Conservation (phyloP, 2,329 filamentous ascomycete species). For the Pestalotiopsis sp. region DNA sequence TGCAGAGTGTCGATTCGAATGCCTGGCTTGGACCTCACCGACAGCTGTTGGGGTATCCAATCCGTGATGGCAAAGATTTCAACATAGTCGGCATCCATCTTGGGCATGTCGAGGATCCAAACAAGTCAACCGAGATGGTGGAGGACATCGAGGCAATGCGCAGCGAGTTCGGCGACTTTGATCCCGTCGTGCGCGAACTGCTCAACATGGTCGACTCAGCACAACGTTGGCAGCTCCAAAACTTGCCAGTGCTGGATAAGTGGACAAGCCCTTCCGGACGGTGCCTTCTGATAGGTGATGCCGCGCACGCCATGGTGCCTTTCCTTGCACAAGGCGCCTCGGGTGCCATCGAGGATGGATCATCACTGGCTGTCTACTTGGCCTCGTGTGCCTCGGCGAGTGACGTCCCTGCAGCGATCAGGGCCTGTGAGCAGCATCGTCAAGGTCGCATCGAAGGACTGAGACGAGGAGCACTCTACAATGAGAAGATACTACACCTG, state of each 20-base stretch:
- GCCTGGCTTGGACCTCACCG: neutral
- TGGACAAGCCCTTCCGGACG: neutral
- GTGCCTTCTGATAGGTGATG: neutral
- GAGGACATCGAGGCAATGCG: constrained; percentile 1
- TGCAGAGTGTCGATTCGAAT: neutral
- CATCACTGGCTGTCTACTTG: neutral
- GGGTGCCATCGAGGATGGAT: neutral
- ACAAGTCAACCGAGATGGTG: constrained; percentile 1
- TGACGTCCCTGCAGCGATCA: neutral
- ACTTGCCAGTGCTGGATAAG: neutral
- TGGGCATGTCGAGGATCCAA: neutral
- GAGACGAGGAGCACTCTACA: neutral
- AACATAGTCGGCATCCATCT: neutral
- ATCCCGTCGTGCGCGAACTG: neutral
- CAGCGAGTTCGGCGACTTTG: neutral
- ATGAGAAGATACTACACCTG: neutral
- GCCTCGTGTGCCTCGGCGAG: neutral
- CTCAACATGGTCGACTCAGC: constrained; percentile 2
- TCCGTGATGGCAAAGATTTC: neutral
- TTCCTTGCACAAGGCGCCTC: constrained; percentile 1
- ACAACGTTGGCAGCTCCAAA: neutral
- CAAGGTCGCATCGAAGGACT: neutral
- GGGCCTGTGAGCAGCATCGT: neutral
- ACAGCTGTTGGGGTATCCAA: neutral
- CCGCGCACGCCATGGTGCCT: neutral